Evolutionary conservation across 169 alveolate species (phyloP), one percentile per base, ranked within the genome.

Genomic region (Babesia caballi): DNA sequence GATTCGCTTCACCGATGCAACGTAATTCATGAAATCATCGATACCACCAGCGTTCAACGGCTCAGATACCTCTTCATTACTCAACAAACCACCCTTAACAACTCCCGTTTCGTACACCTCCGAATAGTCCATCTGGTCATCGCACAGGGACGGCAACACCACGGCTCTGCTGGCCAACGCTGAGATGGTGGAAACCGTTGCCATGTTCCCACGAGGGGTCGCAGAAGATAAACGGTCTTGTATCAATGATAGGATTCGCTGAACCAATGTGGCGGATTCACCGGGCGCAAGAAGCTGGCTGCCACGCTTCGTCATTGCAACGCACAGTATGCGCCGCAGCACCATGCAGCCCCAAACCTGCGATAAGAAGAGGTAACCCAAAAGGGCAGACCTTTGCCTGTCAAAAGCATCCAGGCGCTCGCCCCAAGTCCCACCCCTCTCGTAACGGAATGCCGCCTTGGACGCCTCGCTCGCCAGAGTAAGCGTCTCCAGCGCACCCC

Each of bases 281-380:
- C 3, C 60, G 15, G 73, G 27, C 27, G 15, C 17, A 14, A 30
- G 12, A 17, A 19, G 28, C 17, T 11, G 12, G n/a, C 36, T 41
- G 15, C 25, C 17, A 25, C 38, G n/a, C 32, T 27, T 23, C 44
- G n/a, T 63, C 46, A 25, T 15, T 21, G 44, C 47, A 25, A 49
- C 49, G 60, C 73, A 63, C 19, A 63, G 47, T 19, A 63, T 36
- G 9, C 54, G 73, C 23, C 73, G 58, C 28, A 63, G 30, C n/a
- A 63, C 23, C 73, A 63, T 63, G 51, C 73, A 63, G 1, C 73
- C 73, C 73, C 73, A 63, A 28, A 63, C 73, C 9, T 63, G 73
- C 61, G 33, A 63, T 63, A 63, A 63, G 46, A 63, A 63, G 28
- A 63, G 17, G 30, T 32, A 63, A 4, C 46, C 3, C 17, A 63